Percentiles rank a stretch among this genome's conserved stretches.
Conservation (phyloP, 108 stramenopile genomes). For the Cyclostephanos invisitatus region DNA sequence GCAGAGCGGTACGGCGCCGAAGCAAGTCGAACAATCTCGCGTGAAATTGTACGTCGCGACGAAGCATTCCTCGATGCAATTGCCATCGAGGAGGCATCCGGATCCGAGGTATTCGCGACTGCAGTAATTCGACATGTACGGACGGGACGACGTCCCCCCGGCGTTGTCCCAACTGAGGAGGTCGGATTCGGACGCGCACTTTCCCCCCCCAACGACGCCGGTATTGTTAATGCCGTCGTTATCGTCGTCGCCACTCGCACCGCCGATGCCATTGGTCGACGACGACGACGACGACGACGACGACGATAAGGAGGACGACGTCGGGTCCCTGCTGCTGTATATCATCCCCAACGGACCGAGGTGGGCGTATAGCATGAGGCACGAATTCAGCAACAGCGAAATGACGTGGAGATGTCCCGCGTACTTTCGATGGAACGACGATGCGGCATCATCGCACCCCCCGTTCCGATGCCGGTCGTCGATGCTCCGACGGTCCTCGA, state of each 20-base stretch:
- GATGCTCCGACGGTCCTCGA: no score
- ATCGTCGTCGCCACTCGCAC: background rate
- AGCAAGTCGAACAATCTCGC: slow-evolving; percentile 27
- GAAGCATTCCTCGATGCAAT: slow-evolving; percentile 36
- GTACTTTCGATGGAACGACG: no score
- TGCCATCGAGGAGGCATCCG: slow-evolving; percentile 27
- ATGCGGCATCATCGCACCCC: no score
- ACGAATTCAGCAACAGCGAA: slow-evolving; percentile 43
- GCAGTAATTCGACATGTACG: slow-evolving; percentile 28
- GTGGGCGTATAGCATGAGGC: slow-evolving; percentile 53
- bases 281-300: background rate
- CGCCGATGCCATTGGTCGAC: no score
- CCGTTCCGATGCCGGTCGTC: no score
- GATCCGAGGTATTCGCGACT: slow-evolving; percentile 19
- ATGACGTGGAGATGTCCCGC: slow-evolving; percentile 36
- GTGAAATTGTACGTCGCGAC: slow-evolving; percentile 33
- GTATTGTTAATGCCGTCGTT: background rate
- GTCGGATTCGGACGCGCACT: slow-evolving; percentile 33
- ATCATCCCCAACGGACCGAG: slow-evolving; percentile 45
- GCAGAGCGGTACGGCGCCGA: slow-evolving; percentile 31
- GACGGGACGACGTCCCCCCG: slow-evolving; percentile 24
- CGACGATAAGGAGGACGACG: background rate
- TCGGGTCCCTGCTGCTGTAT: slow-evolving; percentile 35
- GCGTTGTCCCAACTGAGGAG: slow-evolving; percentile 14
- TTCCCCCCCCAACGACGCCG: background rate